A percentile compares a stretch with the other conserved stretches of the same genome.
phyloP scores from a whole-genome alignment of 148 eudicot species.

The Cornus florida region DNA sequence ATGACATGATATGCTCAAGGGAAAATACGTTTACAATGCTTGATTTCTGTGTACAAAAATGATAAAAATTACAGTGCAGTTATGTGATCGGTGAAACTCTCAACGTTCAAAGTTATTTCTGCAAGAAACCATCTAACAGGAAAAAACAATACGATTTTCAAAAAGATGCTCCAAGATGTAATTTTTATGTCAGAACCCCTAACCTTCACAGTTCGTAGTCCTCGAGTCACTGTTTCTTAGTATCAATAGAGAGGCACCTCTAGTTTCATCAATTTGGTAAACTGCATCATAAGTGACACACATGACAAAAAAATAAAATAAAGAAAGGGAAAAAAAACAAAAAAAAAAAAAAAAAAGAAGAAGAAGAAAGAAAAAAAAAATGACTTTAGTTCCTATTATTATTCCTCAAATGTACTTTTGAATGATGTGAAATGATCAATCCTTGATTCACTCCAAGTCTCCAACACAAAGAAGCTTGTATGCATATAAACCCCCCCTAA shows the following conservation, averaged over 20 bases:
- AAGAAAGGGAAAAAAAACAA: too few species aligned
- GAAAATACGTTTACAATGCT: too few species aligned
- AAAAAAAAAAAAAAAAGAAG: too few species aligned
- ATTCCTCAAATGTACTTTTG: background rate
- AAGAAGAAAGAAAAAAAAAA: background rate
- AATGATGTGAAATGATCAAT: background rate
- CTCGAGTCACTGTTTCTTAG: conserved; percentile 15
- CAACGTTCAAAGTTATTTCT: too few species aligned
- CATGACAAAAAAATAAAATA: background rate
- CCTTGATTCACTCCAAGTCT: background rate
- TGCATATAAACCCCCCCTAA: background rate
- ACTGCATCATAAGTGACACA: conserved; percentile 41
- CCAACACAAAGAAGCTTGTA: too few species aligned
- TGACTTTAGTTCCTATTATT: background rate
- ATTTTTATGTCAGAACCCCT: background rate
- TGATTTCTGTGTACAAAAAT: too few species aligned
- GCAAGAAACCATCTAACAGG: too few species aligned
- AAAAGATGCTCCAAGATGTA: background rate
- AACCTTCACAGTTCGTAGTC: conserved; percentile 21
- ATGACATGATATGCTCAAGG: too few species aligned
- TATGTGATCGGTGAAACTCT: too few species aligned
- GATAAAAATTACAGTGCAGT: too few species aligned
- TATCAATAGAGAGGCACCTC: conserved; percentile 43
- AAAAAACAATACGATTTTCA: background rate
- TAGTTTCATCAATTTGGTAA: conserved; percentile 72